A percentile compares a stretch with the other conserved stretches of the same genome.
Conservation (phyloP, 192 early-diverging fungal genomes). For the Umbelopsis sp. region DNA sequence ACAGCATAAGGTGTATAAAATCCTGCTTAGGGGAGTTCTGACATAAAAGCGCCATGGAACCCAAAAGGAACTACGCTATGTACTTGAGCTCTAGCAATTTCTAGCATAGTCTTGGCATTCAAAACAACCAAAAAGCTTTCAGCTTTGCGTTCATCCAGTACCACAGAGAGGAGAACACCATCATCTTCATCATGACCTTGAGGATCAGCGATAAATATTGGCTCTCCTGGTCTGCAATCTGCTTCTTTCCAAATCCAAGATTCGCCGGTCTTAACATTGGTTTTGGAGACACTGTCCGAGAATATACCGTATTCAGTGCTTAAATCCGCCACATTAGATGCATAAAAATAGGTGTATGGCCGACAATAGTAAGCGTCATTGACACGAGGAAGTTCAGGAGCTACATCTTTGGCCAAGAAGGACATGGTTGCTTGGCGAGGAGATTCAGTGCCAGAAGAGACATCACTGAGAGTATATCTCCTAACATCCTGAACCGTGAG, state of each 20-base stretch:
- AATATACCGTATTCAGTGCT: no score
- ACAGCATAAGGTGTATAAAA: not conserved
- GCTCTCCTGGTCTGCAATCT: conserved; percentile 35
- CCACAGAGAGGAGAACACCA: conserved; percentile 55
- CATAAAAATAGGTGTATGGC: not conserved
- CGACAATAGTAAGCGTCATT: not conserved
- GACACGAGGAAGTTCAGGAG: conserved; percentile 15
- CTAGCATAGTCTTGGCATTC: conserved; percentile 49
- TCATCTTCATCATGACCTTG: conserved; percentile 54
- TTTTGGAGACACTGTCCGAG: not conserved
- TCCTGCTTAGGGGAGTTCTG: not conserved
- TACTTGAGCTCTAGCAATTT: conserved; percentile 43
- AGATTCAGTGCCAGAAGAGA: not conserved
- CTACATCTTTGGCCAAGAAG: not conserved
- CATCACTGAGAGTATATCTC: not conserved
- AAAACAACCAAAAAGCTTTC: conserved; percentile 50
- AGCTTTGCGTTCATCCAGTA: conserved; percentile 41
- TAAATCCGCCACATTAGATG: not conserved
- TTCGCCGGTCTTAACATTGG: not conserved
- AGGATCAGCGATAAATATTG: conserved; percentile 58
- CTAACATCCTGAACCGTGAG: not conserved
- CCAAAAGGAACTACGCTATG: conserved; percentile 8
- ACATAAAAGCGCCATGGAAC: conserved; percentile 4
- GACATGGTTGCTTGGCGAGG: not conserved
- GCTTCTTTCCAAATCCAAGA: conserved; percentile 13